These are phyloP conservation scores for Oryza rufipogon DNA, from an alignment of 176 grass and related monocot species.

Conservation along the genomic window DNA sequence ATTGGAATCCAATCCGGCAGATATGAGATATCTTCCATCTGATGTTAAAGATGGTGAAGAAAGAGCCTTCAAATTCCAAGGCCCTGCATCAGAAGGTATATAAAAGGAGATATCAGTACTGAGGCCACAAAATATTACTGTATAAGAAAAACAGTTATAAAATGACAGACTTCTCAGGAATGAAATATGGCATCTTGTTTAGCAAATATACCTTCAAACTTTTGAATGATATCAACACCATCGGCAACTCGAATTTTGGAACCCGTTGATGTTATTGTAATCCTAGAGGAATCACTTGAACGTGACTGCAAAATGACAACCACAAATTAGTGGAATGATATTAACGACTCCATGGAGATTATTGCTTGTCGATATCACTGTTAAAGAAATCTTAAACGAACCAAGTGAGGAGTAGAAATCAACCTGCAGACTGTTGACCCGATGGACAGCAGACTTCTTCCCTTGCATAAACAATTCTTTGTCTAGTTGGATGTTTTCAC, in stretches of 20 bases:
- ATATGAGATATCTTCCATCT: conserved; percentile 75
- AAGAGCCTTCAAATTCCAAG: conserved; percentile 64
- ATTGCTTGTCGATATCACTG: not conserved
- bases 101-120: not conserved
- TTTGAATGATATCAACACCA: conserved; percentile 61
- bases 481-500: conserved; percentile 61
- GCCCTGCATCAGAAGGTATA: conserved; percentile 43
- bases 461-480: conserved; percentile 58
- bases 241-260: conserved; percentile 69
- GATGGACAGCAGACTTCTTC: conserved; percentile 62
- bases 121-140: not conserved
- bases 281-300: conserved; percentile 43
- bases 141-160: not conserved
- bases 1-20: conserved; percentile 61
- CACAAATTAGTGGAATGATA: conserved; percentile 31
- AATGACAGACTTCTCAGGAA: not conserved
- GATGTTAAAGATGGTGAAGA: conserved; percentile 73
- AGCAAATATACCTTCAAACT: conserved; percentile 64
- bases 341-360: not conserved
- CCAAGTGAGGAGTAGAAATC: not conserved
- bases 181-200: not conserved
- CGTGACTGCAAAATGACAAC: conserved; percentile 47
- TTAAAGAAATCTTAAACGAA: conserved; percentile 15
- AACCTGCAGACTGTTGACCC: conserved; percentile 85
- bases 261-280: conserved; percentile 70